phyloP scores from a whole-genome alignment of 208 protist genomes.

The Trypanosoma scelopori region DNA sequence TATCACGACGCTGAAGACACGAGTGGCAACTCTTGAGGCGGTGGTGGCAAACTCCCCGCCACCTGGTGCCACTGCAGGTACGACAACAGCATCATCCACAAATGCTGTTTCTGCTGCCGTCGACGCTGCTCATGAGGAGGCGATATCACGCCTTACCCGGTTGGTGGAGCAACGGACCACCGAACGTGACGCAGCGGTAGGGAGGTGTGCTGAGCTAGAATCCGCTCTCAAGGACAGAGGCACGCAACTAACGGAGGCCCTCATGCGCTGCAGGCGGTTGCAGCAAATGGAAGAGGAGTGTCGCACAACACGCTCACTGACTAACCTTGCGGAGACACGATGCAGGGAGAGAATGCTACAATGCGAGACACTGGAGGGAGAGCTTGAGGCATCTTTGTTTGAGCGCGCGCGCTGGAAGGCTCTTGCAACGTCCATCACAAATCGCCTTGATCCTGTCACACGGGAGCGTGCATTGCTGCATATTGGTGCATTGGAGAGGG shows the following conservation, averaged over 20 bases:
- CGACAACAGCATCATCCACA: neutral
- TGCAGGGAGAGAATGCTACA: conserved; percentile 31
- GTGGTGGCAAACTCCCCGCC: neutral
- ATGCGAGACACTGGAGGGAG: conserved; percentile 23
- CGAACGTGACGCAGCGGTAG: conserved; percentile 27
- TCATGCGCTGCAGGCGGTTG: conserved; percentile 2
- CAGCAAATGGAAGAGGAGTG: conserved; percentile 23
- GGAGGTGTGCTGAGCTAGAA: conserved; percentile 23
- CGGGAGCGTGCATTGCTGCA: conserved; percentile 15
- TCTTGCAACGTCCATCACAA: conserved; percentile 35
- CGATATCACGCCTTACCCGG: neutral
- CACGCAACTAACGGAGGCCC: conserved; percentile 11
- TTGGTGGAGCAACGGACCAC: conserved; percentile 16
- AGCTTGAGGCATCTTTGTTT: conserved; percentile 25
- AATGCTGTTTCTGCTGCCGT: neutral
- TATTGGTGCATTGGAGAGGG: conserved; percentile 11
- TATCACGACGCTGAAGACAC: conserved; percentile 42
- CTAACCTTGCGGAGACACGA: conserved; percentile 28
- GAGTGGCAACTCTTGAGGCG: conserved; percentile 27
- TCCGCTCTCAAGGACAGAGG: conserved; percentile 15
- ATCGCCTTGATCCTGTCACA: conserved; percentile 21
- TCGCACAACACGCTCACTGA: conserved; percentile 20
- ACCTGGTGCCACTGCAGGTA: neutral
- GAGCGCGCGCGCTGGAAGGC: conserved; percentile 47
- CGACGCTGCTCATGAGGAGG: neutral